These are phyloP conservation scores for Colletotrichum gigasporum DNA, from an alignment of 2,329 filamentous ascomycete genomes.

Conservation along the genomic window DNA sequence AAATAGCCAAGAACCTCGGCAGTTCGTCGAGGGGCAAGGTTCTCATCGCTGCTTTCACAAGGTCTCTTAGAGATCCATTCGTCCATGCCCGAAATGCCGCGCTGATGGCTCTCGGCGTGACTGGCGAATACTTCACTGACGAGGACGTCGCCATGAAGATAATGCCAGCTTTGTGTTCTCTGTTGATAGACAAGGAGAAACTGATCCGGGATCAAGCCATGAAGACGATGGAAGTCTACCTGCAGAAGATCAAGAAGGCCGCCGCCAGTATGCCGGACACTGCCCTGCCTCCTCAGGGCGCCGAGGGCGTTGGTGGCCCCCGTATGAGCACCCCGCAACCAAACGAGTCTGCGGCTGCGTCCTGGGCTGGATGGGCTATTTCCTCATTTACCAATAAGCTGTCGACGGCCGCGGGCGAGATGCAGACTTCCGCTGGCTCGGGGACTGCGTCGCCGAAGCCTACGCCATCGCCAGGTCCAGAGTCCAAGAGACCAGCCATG, in stretches of 20 bases:
- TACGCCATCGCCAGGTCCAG: slow-evolving; percentile 49
- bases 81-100: slow-evolving; percentile 92
- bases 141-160: slow-evolving; percentile 89
- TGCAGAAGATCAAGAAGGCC: slow-evolving; percentile 84
- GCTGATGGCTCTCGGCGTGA: slow-evolving; percentile 85
- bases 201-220: slow-evolving; percentile 90
- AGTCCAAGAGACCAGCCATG: slow-evolving; percentile 48
- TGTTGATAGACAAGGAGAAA: slow-evolving; percentile 94
- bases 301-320: slow-evolving; percentile 63
- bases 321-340: slow-evolving; percentile 83
- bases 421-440: slow-evolving; percentile 67
- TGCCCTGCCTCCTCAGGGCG: slow-evolving; percentile 72
- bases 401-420: slow-evolving; percentile 84
- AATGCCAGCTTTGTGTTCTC: slow-evolving; percentile 83
- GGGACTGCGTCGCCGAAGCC: slow-evolving; percentile 52
- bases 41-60: slow-evolving; percentile 88
- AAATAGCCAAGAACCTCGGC: slow-evolving; percentile 91
- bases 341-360: slow-evolving; percentile 64
- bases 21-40: slow-evolving; percentile 85
- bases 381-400: slow-evolving; percentile 98
- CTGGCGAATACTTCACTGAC: slow-evolving; percentile 84
- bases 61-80: slow-evolving; percentile 91
- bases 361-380: slow-evolving; percentile 97
- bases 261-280: slow-evolving; percentile 82
- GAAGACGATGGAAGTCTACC: slow-evolving; percentile 88